Conservation (phyloP, 1,139 yeast genomes). For the Starmera stellimalicola region DNA sequence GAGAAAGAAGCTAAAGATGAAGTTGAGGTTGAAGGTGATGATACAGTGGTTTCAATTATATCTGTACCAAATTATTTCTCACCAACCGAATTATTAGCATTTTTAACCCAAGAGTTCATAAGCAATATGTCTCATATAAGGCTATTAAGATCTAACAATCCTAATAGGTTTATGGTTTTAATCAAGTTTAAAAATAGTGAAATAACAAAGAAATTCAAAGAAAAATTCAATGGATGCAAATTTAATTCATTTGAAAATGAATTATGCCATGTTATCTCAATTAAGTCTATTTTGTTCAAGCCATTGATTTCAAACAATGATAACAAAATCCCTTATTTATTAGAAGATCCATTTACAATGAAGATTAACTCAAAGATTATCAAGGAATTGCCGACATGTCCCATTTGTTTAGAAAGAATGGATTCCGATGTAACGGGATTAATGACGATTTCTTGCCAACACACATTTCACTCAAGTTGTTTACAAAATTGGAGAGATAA, state of each 20-base stretch:
- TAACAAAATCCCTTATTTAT: constrained; percentile 47
- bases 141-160: constrained; percentile 54
- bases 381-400: constrained; percentile 82
- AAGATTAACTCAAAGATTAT: constrained; percentile 15
- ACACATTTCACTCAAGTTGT: constrained; percentile 88
- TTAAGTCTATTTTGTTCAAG: constrained; percentile 48
- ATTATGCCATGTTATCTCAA: constrained; percentile 65
- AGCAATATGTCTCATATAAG: constrained; percentile 64
- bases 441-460: constrained; percentile 85
- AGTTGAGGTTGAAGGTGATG: constrained; percentile 36
- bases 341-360: constrained; percentile 65
- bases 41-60: constrained; percentile 63
- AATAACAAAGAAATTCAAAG: constrained; percentile 54
- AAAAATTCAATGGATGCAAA: constrained; percentile 58
- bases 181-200: constrained; percentile 57
- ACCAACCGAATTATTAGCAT: constrained; percentile 75
- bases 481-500: constrained; percentile 83
- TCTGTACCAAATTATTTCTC: constrained; percentile 87
- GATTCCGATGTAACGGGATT: constrained; percentile 77
- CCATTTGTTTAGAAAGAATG: constrained; percentile 87
- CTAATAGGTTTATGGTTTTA: constrained; percentile 67
- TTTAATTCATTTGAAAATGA: constrained; percentile 90
- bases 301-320: constrained; percentile 13
- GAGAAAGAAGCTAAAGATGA: constrained; percentile 9
- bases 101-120: constrained; percentile 51